phyloP scores from a whole-genome alignment of 306 rosid genomes.

The Calophaca sinica region DNA sequence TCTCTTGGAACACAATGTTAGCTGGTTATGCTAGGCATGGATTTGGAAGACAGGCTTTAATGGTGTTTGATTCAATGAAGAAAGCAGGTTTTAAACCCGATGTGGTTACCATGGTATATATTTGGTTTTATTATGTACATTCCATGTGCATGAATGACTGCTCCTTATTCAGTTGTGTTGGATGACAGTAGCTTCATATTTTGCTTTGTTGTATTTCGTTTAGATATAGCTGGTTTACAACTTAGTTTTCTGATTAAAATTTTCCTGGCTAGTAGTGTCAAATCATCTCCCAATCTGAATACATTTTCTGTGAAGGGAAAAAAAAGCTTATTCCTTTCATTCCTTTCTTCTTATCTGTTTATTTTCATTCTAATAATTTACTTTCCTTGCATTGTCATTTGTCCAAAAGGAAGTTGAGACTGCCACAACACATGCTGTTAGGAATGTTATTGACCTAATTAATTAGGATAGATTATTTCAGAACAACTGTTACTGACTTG shows the following conservation, averaged over 20 bases:
- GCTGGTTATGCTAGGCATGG: constrained; percentile 88
- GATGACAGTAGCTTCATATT: constrained; percentile 17
- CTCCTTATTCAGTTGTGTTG: constrained; percentile 16
- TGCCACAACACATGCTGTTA: not conserved
- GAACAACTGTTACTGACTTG: not conserved
- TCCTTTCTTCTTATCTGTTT: not conserved
- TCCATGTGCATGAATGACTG: constrained; percentile 6
- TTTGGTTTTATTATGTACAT: constrained; percentile 52
- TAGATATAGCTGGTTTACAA: constrained; percentile 1
- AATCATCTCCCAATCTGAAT: not conserved
- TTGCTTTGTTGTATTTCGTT: constrained; percentile 7
- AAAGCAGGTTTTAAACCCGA: constrained; percentile 63
- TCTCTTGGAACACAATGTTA: constrained; percentile 82
- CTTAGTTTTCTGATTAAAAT: too few relatives aligned
- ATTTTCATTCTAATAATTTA: not conserved
- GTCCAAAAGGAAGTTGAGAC: too few relatives aligned
- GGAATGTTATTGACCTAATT: not conserved
- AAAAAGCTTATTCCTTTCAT: not conserved
- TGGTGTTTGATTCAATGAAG: constrained; percentile 70
- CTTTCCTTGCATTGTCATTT: not conserved
- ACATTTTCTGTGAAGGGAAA: too few relatives aligned
- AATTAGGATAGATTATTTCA: not conserved
- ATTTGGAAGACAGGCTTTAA: constrained; percentile 72
- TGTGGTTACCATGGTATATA: constrained; percentile 72
- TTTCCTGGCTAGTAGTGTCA: constrained; percentile 22